A percentile compares a stretch with the other conserved stretches of the same genome.
Conservation (phyloP, 257 asterid genomes). For the Solanum virginianum region DNA sequence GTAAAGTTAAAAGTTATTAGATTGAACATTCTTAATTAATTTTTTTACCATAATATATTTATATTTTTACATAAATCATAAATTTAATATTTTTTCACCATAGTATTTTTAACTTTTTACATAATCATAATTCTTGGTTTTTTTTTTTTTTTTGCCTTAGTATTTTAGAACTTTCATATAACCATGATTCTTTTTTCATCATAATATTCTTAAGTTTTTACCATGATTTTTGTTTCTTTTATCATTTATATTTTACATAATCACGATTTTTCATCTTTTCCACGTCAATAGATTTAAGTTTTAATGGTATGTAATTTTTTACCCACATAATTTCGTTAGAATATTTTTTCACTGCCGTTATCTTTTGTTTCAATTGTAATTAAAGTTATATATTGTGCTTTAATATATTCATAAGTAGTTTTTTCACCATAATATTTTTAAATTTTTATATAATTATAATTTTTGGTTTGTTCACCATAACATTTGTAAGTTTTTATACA, state of each 20-base stretch:
- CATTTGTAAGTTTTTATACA: not conserved
- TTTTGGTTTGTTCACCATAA: not conserved
- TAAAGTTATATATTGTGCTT: no score
- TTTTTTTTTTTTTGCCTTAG: not conserved
- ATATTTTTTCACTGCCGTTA: no score
- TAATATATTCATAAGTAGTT: no score
- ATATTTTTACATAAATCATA: not conserved
- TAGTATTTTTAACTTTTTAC: not conserved
- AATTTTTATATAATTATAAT: no score
- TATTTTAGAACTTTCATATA: not conserved
- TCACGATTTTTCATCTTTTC: not conserved
- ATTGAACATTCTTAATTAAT: no score
- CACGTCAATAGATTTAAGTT: no score
- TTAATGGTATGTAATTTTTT: not conserved
- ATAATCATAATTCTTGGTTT: not conserved
- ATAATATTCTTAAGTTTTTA: not conserved
- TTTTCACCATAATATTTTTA: no score
- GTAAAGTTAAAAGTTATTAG: no score
- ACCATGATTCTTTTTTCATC: not conserved
- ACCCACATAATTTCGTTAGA: no score
- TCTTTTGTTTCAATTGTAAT: no score
- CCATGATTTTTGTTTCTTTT: not conserved
- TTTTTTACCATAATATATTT: not conserved
- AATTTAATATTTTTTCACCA: not conserved
- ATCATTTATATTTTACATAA: not conserved